Conservation (phyloP, 345 rosid species). For the Conringia planisiliqua region DNA sequence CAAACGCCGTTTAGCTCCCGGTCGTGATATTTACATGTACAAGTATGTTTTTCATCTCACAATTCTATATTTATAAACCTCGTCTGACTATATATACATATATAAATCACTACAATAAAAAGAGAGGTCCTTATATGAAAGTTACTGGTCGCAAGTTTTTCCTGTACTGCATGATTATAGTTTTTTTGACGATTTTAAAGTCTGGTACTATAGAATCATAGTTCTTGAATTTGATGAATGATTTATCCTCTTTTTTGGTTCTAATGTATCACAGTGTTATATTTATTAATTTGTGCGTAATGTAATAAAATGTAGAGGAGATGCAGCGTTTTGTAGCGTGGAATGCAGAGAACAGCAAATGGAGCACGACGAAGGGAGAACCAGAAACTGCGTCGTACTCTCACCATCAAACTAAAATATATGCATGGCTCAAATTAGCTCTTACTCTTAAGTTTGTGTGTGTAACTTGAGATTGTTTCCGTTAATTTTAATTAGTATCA, state of each 20-base stretch:
- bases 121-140: neutral
- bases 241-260: neutral
- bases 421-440: slow-evolving; percentile 5
- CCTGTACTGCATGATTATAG: neutral
- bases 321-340: slow-evolving; percentile 76
- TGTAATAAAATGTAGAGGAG: slow-evolving; percentile 52
- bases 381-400: slow-evolving; percentile 18
- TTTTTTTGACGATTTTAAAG: too few species aligned
- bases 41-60: slow-evolving; percentile 41
- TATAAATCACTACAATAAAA: neutral
- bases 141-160: neutral
- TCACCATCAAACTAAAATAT: slow-evolving; percentile 9
- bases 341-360: slow-evolving; percentile 82
- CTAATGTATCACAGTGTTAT: neutral
- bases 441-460: neutral
- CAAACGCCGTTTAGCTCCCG: slow-evolving; percentile 52
- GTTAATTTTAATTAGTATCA: neutral
- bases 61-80: neutral
- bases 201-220: too few species aligned
- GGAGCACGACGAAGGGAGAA: slow-evolving; percentile 60
- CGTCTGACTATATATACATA: neutral
- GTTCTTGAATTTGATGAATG: neutral
- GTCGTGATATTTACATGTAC: slow-evolving; percentile 87
- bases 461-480: neutral
- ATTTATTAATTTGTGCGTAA: neutral